These are phyloP conservation scores for Berkeleyomyces rouxiae DNA, from an alignment of 2,329 filamentous ascomycete species.

Conservation along the genomic window DNA sequence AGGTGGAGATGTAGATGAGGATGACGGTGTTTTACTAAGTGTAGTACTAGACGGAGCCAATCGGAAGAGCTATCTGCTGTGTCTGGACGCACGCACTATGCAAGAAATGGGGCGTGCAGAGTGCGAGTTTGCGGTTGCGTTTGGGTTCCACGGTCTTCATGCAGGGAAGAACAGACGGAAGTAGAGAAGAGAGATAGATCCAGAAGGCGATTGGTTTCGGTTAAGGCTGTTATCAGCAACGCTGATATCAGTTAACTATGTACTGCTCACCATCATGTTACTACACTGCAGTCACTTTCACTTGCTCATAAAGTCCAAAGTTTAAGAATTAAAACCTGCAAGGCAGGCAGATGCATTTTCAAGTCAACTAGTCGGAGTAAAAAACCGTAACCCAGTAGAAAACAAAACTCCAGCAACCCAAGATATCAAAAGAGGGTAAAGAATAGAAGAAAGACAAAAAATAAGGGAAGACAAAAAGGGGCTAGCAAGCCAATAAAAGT, in stretches of 20 bases:
- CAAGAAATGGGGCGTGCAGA: conserved; percentile 47
- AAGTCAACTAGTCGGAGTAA: background rate
- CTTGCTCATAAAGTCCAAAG: no score
- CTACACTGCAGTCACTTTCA: no score
- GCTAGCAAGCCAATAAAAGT: background rate
- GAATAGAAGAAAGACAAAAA: conserved; percentile 5
- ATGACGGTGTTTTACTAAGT: conserved; percentile 44
- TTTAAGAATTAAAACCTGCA: no score
- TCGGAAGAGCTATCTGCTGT: conserved; percentile 47
- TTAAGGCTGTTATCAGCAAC: no score
- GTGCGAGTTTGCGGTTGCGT: conserved; percentile 39
- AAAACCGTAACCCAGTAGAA: background rate
- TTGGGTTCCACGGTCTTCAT: conserved; percentile 51
- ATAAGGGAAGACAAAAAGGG: conserved; percentile 3
- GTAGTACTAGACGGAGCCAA: conserved; percentile 47
- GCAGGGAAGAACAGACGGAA: conserved; percentile 8
- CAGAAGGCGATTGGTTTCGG: background rate
- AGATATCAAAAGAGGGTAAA: conserved; percentile 12
- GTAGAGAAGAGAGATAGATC: background rate
- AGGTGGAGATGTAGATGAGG: conserved; percentile 44
- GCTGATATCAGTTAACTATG: no score
- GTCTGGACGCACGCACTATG: conserved; percentile 46
- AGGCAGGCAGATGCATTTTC: background rate
- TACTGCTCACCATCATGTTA: no score
- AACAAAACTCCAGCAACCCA: conserved; percentile 12